Conservation (phyloP, 2,329 filamentous ascomycete genomes). For the Teratosphaeria pseudoeucalypti region DNA sequence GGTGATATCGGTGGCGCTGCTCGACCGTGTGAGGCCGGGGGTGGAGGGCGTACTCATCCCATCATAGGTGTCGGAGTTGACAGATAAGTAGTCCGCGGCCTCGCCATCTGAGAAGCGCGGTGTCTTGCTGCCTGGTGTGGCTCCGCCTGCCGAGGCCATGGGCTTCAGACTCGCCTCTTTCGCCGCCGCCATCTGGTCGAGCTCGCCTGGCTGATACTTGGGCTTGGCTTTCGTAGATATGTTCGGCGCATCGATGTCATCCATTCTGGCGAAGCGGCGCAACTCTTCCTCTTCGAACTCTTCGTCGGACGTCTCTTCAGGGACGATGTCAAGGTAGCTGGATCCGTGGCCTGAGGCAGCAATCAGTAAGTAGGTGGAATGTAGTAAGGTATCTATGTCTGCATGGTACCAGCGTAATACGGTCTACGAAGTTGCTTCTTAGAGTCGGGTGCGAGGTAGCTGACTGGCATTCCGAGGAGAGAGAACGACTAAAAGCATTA, state of each 20-base stretch:
- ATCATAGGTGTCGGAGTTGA: slow-evolving; percentile 24
- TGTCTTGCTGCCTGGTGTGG: slow-evolving; percentile 8
- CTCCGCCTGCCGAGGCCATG: slow-evolving; percentile 1
- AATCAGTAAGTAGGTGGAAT: slow-evolving; percentile 5
- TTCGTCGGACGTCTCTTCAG: slow-evolving; percentile 10
- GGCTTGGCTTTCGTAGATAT: not conserved
- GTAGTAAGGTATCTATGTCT: not conserved
- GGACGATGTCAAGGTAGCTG: slow-evolving; percentile 20
- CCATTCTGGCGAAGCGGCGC: slow-evolving; percentile 17
- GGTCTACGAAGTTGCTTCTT: slow-evolving; percentile 1
- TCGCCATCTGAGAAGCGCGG: slow-evolving; percentile 6
- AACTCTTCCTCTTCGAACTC: slow-evolving; percentile 12
- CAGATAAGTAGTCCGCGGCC: slow-evolving; percentile 27
- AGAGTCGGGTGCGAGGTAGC: not conserved
- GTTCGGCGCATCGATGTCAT: slow-evolving; percentile 14
- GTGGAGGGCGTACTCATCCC: slow-evolving; percentile 27
- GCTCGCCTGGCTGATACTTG: slow-evolving; percentile 6
- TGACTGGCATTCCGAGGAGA: slow-evolving; percentile 2
- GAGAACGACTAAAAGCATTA: not conserved
- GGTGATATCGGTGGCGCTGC: slow-evolving; percentile 66
- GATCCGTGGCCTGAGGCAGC: slow-evolving; percentile 13
- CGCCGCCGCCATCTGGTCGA: slow-evolving; percentile 21
- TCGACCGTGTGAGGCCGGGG: slow-evolving; percentile 57
- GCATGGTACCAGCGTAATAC: slow-evolving; percentile 6
- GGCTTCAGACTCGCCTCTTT: slow-evolving; percentile 19